These are phyloP conservation scores for Ustilago xerochloae DNA, from an alignment of 1,284 basidiomycete species.

Conservation along the genomic window DNA sequence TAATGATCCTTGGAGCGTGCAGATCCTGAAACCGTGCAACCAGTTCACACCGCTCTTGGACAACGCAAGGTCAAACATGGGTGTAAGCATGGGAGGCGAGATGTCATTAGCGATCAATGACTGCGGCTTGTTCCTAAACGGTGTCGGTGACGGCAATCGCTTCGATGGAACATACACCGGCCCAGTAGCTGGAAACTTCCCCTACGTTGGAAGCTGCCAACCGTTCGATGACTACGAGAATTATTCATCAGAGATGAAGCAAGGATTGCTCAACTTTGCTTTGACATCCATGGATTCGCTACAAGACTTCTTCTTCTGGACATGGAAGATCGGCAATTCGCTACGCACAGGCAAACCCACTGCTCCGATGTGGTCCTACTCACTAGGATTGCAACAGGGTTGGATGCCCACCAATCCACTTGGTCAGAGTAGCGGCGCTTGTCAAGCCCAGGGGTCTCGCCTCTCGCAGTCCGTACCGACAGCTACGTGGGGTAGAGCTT, in stretches of 20 bases:
- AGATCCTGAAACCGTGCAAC: slow-evolving; percentile 58
- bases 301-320: slow-evolving; percentile 74
- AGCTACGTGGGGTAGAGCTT: slow-evolving; percentile 40
- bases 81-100: slow-evolving; percentile 67
- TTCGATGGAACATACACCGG: slow-evolving; percentile 78
- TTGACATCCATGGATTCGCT: slow-evolving; percentile 54
- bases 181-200: slow-evolving; percentile 39
- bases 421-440: slow-evolving; percentile 29
- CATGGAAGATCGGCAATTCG: slow-evolving; percentile 76
- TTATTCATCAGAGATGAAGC: slow-evolving; percentile 39
- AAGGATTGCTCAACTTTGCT: slow-evolving; percentile 38
- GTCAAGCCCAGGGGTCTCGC: slow-evolving; percentile 28
- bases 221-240: slow-evolving; percentile 56
- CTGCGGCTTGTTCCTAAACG: slow-evolving; percentile 83
- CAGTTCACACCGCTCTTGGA: slow-evolving; percentile 57
- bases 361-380: slow-evolving; percentile 65
- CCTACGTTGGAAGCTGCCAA: slow-evolving; percentile 45
- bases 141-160: slow-evolving; percentile 74
- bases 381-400: slow-evolving; percentile 61
- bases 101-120: slow-evolving; percentile 77
- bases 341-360: slow-evolving; percentile 46
- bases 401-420: slow-evolving; percentile 60
- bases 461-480: slow-evolving; percentile 10
- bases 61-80: slow-evolving; percentile 44
- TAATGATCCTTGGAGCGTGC: slow-evolving; percentile 49